Evolutionary conservation across 805 yeast genomes (phyloP), one percentile per base, ranked within the genome.

Genomic region (Dipodascopsis uninucleata): DNA sequence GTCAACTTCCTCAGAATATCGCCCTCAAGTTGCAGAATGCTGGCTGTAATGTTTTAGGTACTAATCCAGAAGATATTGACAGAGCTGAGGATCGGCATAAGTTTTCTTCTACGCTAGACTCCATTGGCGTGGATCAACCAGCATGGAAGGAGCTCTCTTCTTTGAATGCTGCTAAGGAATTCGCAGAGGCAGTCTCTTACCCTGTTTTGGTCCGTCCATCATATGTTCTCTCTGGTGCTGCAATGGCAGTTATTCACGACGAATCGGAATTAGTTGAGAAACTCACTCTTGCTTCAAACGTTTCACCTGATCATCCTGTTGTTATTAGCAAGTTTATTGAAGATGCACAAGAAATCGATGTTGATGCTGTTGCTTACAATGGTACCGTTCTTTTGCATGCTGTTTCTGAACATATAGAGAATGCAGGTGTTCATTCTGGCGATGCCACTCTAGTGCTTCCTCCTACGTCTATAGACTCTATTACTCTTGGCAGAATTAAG

Each of bases 351-450:
- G 98, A 90, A 71, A 90, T 90, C 59, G 98, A 90, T 68, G 85
- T 90, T 58, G 98, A 90, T 71, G 97, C 88, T 49, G 98, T 90
- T 62, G 97, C 97, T 35, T 71, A 78, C 58, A 75, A 88, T 45
- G 98, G 98, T 60, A 69, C 79, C 60, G 86, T 90, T 43, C 70
- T 90, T 40, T 94, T 90, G 47, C 98, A 90, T 67, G 97, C 96
- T 48, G 85, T 90, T 48, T 85, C 96, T 55, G 98, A 93, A 69
- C 98, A 90, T 67, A 95, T 89, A 61, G 98, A 90, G 71, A 88
- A 89, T 61, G 98, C 98, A 7, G 98, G 98, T 75, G 84, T 93
- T 47, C 98, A 90, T 71, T 89, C 97, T 40, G 98, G 98, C 68
- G 98, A 90, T 70, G 98, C 98, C 43, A 88, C 97, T 24, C 78